These are phyloP conservation scores for Eragrostis nindensis DNA, from an alignment of 176 grass and related monocot genomes.

Conservation along the genomic window DNA sequence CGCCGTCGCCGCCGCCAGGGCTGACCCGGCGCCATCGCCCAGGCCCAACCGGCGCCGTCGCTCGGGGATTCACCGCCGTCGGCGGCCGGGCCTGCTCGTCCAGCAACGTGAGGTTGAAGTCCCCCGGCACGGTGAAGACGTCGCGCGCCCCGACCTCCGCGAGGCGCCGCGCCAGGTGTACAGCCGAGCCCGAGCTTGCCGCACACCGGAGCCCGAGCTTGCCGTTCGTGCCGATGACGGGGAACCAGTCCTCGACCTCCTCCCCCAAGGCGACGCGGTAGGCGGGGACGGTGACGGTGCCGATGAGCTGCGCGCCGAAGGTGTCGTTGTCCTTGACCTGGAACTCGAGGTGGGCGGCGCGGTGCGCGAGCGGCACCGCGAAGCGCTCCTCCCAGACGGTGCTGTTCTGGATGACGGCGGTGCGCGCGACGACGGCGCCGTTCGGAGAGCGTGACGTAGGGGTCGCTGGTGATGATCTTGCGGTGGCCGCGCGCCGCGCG, in stretches of 20 bases:
- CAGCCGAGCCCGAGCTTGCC: too few relatives aligned
- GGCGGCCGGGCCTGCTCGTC: too few relatives aligned
- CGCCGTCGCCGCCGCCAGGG: too few relatives aligned
- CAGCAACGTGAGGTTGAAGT: too few relatives aligned
- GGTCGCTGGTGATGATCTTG: conserved; percentile 91
- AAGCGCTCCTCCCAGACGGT: conserved; percentile 79
- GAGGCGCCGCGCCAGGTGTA: too few relatives aligned
- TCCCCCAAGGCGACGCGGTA: conserved; percentile 15
- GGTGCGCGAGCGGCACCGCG: conserved; percentile 80
- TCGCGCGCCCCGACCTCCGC: too few relatives aligned
- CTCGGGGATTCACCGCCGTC: too few relatives aligned
- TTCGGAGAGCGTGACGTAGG: conserved; percentile 83
- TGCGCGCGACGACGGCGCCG: conserved; percentile 78
- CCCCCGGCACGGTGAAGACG: too few relatives aligned
- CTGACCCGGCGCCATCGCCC: too few relatives aligned
- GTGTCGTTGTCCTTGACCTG: conserved; percentile 92
- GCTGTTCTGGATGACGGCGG: conserved; percentile 74
- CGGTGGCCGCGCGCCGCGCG: background rate
- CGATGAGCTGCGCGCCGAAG: conserved; percentile 86
- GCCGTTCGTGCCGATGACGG: conserved; percentile 53
- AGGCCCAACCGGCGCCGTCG: too few relatives aligned
- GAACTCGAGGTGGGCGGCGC: conserved; percentile 60
- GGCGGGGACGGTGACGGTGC: conserved; percentile 60
- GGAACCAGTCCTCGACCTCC: conserved; percentile 64
- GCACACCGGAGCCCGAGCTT: too few relatives aligned